Percentiles rank a stretch among this genome's conserved stretches.
These are phyloP conservation scores for Paramecium octaurelia DNA, from an alignment of 73 alveolate species.

Conservation along the genomic window DNA sequence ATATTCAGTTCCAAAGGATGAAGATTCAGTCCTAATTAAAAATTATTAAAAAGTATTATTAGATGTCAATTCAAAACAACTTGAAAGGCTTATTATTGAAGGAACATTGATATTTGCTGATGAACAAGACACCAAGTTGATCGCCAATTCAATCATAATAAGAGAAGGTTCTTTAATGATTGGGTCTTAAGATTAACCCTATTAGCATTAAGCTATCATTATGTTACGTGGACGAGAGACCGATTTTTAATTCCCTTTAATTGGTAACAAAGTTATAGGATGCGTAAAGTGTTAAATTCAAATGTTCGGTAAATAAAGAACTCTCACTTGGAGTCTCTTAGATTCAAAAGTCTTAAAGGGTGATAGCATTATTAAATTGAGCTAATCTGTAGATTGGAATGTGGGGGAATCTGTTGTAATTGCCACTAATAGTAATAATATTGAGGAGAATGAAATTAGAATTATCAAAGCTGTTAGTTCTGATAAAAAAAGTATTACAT, in stretches of 20 bases:
- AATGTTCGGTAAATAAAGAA: slow-evolving; percentile 73
- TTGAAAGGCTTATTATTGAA: slow-evolving; percentile 68
- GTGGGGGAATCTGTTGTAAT: slow-evolving; percentile 38
- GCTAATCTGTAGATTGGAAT: slow-evolving; percentile 16
- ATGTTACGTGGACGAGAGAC: slow-evolving; percentile 69
- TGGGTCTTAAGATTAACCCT: slow-evolving; percentile 79
- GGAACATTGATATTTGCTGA: slow-evolving; percentile 75
- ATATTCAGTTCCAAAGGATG: slow-evolving; percentile 67
- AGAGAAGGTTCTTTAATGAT: slow-evolving; percentile 70
- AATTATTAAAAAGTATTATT: slow-evolving; percentile 62
- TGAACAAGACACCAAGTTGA: slow-evolving; percentile 57
- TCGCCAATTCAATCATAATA: slow-evolving; percentile 73
- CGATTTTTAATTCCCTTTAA: slow-evolving; percentile 71
- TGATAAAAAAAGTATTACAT: neutral
- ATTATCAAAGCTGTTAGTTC: neutral
- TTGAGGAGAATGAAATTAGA: neutral
- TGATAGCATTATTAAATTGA: neutral
- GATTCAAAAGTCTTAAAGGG: slow-evolving; percentile 64
- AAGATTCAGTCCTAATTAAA: slow-evolving; percentile 66
- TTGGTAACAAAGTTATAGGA: slow-evolving; percentile 81
- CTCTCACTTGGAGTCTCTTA: slow-evolving; percentile 74
- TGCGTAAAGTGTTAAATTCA: slow-evolving; percentile 71
- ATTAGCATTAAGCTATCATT: slow-evolving; percentile 64
- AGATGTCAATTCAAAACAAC: slow-evolving; percentile 64
- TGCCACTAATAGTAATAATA: slow-evolving; percentile 14